Percentiles rank a stretch among this genome's conserved stretches.
phyloP scores from a whole-genome alignment of 2,329 filamentous ascomycete genomes.

The Pyrenophora seminiperda region DNA sequence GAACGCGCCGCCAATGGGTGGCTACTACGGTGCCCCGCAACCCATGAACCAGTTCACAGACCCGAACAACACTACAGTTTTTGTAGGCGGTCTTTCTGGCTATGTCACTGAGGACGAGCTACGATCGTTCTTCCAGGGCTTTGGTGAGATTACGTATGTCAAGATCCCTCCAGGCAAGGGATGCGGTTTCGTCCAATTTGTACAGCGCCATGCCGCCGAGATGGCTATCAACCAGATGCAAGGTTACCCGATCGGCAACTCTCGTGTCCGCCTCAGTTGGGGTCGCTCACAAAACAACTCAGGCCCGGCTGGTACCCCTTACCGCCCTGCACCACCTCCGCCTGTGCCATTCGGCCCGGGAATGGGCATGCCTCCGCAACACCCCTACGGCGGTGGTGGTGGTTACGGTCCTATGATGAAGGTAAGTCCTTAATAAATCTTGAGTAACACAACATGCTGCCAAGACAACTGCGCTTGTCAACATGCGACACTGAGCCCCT shows the following conservation, averaged over 20 bases:
- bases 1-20: conserved; percentile 68
- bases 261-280: conserved; percentile 95
- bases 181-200: conserved; percentile 98
- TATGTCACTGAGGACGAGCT: conserved; percentile 99
- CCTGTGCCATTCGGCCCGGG: conserved; percentile 67
- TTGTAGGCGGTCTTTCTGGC: conserved; percentile 93
- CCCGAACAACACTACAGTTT: conserved; percentile 99
- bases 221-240: conserved; percentile 99
- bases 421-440: conserved; percentile 48
- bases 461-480: neutral
- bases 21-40: conserved; percentile 69
- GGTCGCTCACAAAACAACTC: conserved; percentile 99
- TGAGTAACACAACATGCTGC: neutral
- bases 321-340: conserved; percentile 87
- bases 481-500: neutral
- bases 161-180: conserved; percentile 99
- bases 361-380: conserved; percentile 68
- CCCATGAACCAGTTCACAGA: conserved; percentile 99
- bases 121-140: conserved; percentile 99
- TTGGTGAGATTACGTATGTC: conserved; percentile 99
- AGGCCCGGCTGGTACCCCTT: conserved; percentile 91
- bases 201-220: conserved; percentile 96
- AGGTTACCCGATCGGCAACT: conserved; percentile 98
- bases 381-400: conserved; percentile 58
- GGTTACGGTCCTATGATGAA: conserved; percentile 73